Conservation (phyloP, 2,329 filamentous ascomycete species). For the Fusarium siculi region DNA sequence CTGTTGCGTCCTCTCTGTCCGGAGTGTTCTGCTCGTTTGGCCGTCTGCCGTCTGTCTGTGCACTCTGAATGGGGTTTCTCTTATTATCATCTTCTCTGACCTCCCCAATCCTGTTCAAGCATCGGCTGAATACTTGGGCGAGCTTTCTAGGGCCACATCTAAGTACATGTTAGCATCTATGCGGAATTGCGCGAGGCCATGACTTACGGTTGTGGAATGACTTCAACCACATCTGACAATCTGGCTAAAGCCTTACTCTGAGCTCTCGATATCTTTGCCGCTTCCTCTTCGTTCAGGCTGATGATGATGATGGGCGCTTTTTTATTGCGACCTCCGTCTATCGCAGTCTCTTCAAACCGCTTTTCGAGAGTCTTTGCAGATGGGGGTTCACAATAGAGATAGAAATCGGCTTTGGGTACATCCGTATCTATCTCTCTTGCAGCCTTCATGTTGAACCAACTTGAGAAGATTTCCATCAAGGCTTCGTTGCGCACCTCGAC, state of each 20-base stretch:
- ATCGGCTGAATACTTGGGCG: constrained; percentile 43
- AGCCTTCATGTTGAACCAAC: constrained; percentile 51
- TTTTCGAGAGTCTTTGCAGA: constrained; percentile 25
- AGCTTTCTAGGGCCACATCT: constrained; percentile 47
- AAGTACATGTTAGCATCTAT: background rate
- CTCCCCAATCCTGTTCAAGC: constrained; percentile 21
- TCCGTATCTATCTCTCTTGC: constrained; percentile 17
- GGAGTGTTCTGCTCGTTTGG: background rate
- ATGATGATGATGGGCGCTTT: constrained; percentile 45
- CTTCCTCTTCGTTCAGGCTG: constrained; percentile 46
- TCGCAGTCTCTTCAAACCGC: constrained; percentile 21
- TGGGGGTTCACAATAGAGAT: constrained; percentile 44
- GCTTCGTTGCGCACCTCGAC: constrained; percentile 43
- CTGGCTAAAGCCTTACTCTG: constrained; percentile 36
- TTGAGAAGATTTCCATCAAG: constrained; percentile 44
- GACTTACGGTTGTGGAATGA: constrained; percentile 48
- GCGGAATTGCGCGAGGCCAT: rapidly evolving
- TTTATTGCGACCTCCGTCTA: background rate
- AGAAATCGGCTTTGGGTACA: constrained; percentile 34
- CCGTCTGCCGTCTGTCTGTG: background rate
- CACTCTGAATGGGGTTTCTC: background rate
- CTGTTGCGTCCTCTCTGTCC: background rate
- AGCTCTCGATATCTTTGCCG: constrained; percentile 37
- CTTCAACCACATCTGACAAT: constrained; percentile 44
- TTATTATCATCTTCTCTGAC: background rate